These are phyloP conservation scores for Musa schizocarpa DNA, from an alignment of 176 grass and related monocot species.

Conservation along the genomic window DNA sequence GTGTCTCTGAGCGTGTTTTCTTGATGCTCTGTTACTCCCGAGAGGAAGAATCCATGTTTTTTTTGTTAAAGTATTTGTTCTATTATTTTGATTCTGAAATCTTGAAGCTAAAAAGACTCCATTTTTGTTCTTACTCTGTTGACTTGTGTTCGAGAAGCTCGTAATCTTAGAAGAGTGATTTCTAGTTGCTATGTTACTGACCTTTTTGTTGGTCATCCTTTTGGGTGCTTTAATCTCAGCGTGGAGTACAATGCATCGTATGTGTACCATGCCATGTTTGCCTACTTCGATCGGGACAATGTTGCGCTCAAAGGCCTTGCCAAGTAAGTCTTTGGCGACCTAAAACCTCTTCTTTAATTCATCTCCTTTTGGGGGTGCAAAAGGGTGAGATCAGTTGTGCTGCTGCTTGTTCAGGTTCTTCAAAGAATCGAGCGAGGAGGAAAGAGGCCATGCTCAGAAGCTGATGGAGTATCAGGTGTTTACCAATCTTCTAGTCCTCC, in stretches of 20 bases:
- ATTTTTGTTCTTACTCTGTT: too few relatives aligned
- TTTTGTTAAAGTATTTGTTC: not conserved
- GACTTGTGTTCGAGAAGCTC: too few relatives aligned
- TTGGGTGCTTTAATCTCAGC: constrained; percentile 27
- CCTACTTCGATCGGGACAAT: constrained; percentile 88
- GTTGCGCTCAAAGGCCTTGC: constrained; percentile 77
- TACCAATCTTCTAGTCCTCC: not conserved
- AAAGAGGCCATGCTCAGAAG: constrained; percentile 67
- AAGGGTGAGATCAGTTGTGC: not conserved
- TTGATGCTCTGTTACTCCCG: not conserved
- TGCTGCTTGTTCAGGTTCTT: constrained; percentile 42
- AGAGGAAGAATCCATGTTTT: not conserved
- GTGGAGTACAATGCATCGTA: constrained; percentile 88
- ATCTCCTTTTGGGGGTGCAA: not conserved
- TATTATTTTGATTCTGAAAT: not conserved
- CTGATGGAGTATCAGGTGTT: constrained; percentile 80
- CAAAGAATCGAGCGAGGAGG: constrained; percentile 73
- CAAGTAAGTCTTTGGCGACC: constrained; percentile 32
- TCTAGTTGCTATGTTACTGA: not conserved
- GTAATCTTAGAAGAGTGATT: too few relatives aligned
- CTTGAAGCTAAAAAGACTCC: not conserved
- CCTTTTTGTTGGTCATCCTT: not conserved
- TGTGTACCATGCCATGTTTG: constrained; percentile 84
- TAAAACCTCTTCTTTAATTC: not conserved
- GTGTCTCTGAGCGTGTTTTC: too few relatives aligned